Percentiles rank a stretch among this genome's conserved stretches.
Conservation (phyloP, 2,329 filamentous ascomycete species). For the Colletotrichum lini region DNA sequence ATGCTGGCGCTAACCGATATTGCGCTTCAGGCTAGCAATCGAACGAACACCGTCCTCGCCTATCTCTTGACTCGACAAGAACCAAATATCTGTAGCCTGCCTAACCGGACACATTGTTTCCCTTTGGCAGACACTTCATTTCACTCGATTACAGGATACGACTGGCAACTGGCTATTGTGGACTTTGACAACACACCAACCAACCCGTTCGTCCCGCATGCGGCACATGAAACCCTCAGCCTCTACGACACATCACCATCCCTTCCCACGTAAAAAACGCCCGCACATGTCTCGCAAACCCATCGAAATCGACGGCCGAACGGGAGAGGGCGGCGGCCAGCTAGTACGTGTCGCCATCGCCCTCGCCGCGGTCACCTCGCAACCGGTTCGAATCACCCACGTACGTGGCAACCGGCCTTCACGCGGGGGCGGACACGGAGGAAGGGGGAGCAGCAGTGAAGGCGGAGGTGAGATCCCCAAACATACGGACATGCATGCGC, state of each 20-base stretch:
- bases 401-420: constrained; percentile 67
- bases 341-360: constrained; percentile 70
- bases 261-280: neutral
- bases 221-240: neutral
- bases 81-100: no score
- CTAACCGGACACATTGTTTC: no score
- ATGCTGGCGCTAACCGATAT: neutral
- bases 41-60: no score
- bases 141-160: neutral
- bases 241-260: neutral
- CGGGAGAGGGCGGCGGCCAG: constrained; percentile 75
- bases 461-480: constrained; percentile 14
- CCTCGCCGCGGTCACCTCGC: constrained; percentile 69
- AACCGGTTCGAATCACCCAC: constrained; percentile 67
- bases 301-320: constrained; percentile 68
- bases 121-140: neutral
- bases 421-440: constrained; percentile 48
- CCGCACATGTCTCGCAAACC: constrained; percentile 44
- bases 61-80: neutral
- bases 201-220: neutral
- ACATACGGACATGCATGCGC: neutral
- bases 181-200: neutral
- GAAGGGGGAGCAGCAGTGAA: constrained; percentile 14
- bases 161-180: neutral
- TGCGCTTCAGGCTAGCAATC: neutral